phyloP scores from a whole-genome alignment of 805 yeast genomes.

The Zygosaccharomyces kombuchaensis region DNA sequence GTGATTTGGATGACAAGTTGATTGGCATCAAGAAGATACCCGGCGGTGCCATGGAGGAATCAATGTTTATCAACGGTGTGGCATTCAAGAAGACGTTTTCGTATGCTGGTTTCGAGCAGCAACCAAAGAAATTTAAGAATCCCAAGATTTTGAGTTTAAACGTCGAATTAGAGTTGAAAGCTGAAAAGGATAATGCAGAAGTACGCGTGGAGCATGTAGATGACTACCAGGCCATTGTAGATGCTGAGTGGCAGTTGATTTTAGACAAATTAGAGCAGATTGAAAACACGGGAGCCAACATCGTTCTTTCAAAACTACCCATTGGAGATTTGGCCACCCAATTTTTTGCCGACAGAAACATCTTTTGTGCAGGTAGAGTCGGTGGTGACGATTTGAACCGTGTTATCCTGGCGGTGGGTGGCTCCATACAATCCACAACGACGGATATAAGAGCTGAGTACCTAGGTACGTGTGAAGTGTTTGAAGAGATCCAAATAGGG shows the following conservation, averaged over 20 bases:
- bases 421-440: conserved; percentile 74
- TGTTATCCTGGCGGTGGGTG: conserved; percentile 92
- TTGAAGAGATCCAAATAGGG: conserved; percentile 95
- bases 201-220: conserved; percentile 90
- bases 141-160: conserved; percentile 84
- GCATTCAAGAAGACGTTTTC: conserved; percentile 97
- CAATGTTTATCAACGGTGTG: conserved; percentile 84
- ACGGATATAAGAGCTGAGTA: conserved; percentile 64
- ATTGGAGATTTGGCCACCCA: conserved; percentile 99
- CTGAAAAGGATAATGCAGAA: conserved; percentile 98
- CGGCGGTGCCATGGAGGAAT: conserved; percentile 96
- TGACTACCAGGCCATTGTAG: conserved; percentile 93
- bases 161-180: conserved; percentile 93
- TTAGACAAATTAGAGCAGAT: conserved; percentile 80
- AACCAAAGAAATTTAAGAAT: conserved; percentile 76
- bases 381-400: conserved; percentile 85
- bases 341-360: conserved; percentile 91
- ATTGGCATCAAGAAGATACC: conserved; percentile 93
- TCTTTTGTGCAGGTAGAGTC: conserved; percentile 97
- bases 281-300: conserved; percentile 80
- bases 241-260: conserved; percentile 98
- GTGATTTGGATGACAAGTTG: conserved; percentile 79
- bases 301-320: conserved; percentile 89
- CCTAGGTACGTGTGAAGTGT: conserved; percentile 76
- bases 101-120: conserved; percentile 98